Percentiles rank a stretch among this genome's conserved stretches.
phyloP scores from a whole-genome alignment of 306 rosid species.

The Sesbania bispinosa region DNA sequence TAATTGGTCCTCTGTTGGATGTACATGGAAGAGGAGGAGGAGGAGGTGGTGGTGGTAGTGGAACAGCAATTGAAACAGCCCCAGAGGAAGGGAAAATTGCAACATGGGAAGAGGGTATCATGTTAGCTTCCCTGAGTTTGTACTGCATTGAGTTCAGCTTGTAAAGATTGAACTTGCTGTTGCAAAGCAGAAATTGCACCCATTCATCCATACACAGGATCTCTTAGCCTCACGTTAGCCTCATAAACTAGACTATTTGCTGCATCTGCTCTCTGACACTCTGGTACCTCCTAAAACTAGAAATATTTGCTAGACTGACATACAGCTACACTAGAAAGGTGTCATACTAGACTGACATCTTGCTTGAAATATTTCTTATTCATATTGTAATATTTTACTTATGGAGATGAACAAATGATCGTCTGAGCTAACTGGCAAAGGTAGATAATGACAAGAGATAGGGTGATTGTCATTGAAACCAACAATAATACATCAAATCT shows the following conservation, averaged over 20 bases:
- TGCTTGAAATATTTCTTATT: no score
- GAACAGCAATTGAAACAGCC: conserved; percentile 48
- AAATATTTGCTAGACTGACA: no score
- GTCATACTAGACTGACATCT: no score
- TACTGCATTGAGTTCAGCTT: conserved; percentile 79
- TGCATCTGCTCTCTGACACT: conserved; percentile 81
- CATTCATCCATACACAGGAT: conserved; percentile 98
- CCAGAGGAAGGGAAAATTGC: conserved; percentile 49
- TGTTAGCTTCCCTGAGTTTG: conserved; percentile 68
- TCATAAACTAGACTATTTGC: conserved; percentile 96
- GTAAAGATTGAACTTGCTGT: conserved; percentile 82
- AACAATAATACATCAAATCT: no score
- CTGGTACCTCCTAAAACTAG: no score
- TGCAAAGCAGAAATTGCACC: conserved; percentile 94
- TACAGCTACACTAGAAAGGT: no score
- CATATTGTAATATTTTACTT: no score
- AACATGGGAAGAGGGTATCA: conserved; percentile 36
- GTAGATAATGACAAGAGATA: no score
- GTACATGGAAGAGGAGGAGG: conserved; percentile 49
- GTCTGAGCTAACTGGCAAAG: no score
- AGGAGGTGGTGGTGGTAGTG: conserved; percentile 46
- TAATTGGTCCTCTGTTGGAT: conserved; percentile 39
- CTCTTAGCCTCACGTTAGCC: conserved; percentile 95
- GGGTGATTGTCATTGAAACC: no score
- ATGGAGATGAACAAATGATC: no score